Evolutionary conservation across 345 rosid genomes (phyloP), one percentile per base, ranked within the genome.

Genomic region (Sisymbrium irio): DNA sequence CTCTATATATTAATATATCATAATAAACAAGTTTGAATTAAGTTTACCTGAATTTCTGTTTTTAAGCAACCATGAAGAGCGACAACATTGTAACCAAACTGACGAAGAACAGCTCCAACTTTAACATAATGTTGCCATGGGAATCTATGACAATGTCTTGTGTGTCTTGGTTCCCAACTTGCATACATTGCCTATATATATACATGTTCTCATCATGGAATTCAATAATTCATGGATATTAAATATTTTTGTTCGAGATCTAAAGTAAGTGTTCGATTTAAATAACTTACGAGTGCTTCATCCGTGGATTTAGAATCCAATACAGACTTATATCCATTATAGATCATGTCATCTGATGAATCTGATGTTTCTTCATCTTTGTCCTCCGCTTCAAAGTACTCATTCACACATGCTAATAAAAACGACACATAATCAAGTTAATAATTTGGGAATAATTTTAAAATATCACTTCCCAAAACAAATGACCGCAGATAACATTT

Each of bases 151-250:
- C 93, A 84, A 32, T 67, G 81, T 41, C 77, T 75, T 0, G 89
- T 81, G 66, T 83, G 88, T 79, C 94, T 82, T 1, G 94, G 94
- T 78, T 91, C 98, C 98, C 98, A 93, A 47, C 91, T 84, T 25
- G 97, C 89, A 80, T 85, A 82, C 27, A 85, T 65, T 10, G 92
- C 98, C 97, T 90, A 30, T 50, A 53, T 12, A 62, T 68, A 11
- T 17, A 15, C 14, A 49, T 58, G 32, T 41, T 50, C 30, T 50
- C 12, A 14, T 20, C 32, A 11, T 39, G 25, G 50, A 49, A 20
- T 50, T 37, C 20, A 39, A 15, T 6, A 15, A 6, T 15, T 22
- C 4, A n/a, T 46, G 14, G 9, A n/a, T 58, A 47, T 8, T 9
- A 44, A 53, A 30, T 3, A 57, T n/a, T 20, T 47, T 51, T 54